Conservation (phyloP, 345 rosid species). For the Eucalyptus polybractea region DNA sequence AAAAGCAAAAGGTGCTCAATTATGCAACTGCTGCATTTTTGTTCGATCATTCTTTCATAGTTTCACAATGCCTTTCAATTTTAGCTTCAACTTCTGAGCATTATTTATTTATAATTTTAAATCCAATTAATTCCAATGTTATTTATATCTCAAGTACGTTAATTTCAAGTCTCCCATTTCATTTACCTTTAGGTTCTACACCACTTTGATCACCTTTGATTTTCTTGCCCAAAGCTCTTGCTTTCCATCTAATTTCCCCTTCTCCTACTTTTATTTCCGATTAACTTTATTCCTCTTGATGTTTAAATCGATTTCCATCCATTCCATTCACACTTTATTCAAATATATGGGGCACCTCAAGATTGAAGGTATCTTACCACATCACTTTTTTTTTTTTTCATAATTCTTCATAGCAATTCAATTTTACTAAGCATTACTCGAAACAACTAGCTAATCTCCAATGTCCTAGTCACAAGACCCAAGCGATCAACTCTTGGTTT, state of each 20-base stretch:
- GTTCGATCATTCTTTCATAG: not conserved
- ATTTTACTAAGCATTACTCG: not conserved
- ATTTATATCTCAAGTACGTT: slow-evolving; percentile 10
- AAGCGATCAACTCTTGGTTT: not conserved
- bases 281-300: not conserved
- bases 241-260: not conserved
- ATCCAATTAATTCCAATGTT: no score
- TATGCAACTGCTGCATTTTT: accelerated
- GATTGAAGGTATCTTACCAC: not conserved
- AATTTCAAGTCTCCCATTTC: slow-evolving; percentile 33
- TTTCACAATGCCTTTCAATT: not conserved
- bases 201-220: not conserved
- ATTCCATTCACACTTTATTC: not conserved
- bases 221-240: not conserved
- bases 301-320: not conserved
- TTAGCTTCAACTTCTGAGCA: no score
- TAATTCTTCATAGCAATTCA: not conserved
- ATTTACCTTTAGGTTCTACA: not conserved
- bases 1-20: not conserved
- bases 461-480: not conserved
- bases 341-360: not conserved
- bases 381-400: not conserved
- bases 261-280: not conserved
- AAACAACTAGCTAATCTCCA: not conserved
- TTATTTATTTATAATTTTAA: no score